These are phyloP conservation scores for Populus deltoides DNA, from an alignment of 345 rosid species.

Conservation along the genomic window DNA sequence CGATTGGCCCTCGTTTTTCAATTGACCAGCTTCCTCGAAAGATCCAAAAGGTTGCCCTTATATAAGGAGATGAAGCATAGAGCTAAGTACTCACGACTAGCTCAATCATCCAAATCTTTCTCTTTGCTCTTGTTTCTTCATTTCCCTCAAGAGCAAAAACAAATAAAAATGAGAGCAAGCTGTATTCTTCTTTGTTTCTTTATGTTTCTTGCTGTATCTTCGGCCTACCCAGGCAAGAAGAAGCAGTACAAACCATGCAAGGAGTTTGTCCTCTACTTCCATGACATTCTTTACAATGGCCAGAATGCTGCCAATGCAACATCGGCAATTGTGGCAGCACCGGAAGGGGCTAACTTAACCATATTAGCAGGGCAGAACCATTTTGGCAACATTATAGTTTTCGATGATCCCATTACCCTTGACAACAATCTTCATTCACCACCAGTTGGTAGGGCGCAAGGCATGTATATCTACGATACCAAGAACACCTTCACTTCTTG, in stretches of 20 bases:
- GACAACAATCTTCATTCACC: conserved; percentile 46
- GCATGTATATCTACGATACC: conserved; percentile 42
- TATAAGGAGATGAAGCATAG: background rate
- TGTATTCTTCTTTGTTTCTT: conserved; percentile 5
- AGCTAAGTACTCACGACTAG: background rate
- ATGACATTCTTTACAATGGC: conserved; percentile 53
- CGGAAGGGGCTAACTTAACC: conserved; percentile 35
- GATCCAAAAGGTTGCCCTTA: background rate
- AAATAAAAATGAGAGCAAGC: conserved; percentile 11
- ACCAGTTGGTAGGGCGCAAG: conserved; percentile 48
- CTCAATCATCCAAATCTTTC: background rate
- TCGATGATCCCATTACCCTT: conserved; percentile 51
- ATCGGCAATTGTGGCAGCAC: conserved; percentile 41
- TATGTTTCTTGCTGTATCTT: conserved; percentile 1
- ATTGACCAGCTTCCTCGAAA: background rate
- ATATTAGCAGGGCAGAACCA: conserved; percentile 30
- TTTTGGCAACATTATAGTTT: conserved; percentile 45
- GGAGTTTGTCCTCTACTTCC: conserved; percentile 37
- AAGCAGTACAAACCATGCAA: conserved; percentile 38
- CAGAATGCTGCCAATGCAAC: conserved; percentile 42
- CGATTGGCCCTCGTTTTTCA: background rate
- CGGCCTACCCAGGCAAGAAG: background rate
- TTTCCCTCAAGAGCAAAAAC: background rate
- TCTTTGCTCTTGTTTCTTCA: background rate
- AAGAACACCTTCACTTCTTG: conserved; percentile 48